These are phyloP conservation scores for Chaetomium olivaceum DNA, from an alignment of 2,329 filamentous ascomycete genomes.

Conservation along the genomic window DNA sequence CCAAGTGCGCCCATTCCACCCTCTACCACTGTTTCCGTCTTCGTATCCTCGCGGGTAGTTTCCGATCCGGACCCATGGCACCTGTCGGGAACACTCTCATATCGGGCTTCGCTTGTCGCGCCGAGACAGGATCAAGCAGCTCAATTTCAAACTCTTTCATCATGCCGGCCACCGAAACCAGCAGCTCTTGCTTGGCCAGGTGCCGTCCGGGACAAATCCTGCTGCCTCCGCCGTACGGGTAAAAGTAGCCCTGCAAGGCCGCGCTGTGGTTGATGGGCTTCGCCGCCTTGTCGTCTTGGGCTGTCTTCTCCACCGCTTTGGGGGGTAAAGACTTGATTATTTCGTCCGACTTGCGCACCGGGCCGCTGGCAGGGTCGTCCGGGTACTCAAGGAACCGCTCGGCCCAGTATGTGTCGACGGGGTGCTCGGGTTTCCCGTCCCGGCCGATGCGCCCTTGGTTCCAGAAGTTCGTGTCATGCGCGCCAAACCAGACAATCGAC, in stretches of 20 bases:
- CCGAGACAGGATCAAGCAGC: constrained; percentile 15
- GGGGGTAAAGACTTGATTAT: constrained; percentile 19
- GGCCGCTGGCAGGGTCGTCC: constrained; percentile 35
- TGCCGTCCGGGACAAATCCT: constrained; percentile 29
- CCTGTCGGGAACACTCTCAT: constrained; percentile 21
- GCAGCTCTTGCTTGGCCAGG: constrained; percentile 28
- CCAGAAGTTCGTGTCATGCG: constrained; percentile 36
- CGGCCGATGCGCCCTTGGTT: constrained; percentile 31
- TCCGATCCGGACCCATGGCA: constrained; percentile 20
- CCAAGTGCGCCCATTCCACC: too few species aligned
- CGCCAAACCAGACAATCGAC: constrained; percentile 33
- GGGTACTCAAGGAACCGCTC: constrained; percentile 41
- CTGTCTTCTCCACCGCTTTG: constrained; percentile 12
- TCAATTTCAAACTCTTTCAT: constrained; percentile 28
- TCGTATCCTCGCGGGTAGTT: constrained; percentile 19
- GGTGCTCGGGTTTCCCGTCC: constrained; percentile 29
- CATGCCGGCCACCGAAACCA: constrained; percentile 23
- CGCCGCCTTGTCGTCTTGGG: constrained; percentile 23
- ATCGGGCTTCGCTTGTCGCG: constrained; percentile 16
- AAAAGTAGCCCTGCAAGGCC: constrained; percentile 24
- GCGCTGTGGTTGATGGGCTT: constrained; percentile 20
- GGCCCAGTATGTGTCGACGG: constrained; percentile 39
- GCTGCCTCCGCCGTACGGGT: constrained; percentile 28
- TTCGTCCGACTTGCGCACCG: constrained; percentile 25
- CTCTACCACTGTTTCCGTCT: constrained; percentile 12